These are phyloP conservation scores for Trametes punicea DNA, from an alignment of 768 basidiomycete species.

Conservation along the genomic window DNA sequence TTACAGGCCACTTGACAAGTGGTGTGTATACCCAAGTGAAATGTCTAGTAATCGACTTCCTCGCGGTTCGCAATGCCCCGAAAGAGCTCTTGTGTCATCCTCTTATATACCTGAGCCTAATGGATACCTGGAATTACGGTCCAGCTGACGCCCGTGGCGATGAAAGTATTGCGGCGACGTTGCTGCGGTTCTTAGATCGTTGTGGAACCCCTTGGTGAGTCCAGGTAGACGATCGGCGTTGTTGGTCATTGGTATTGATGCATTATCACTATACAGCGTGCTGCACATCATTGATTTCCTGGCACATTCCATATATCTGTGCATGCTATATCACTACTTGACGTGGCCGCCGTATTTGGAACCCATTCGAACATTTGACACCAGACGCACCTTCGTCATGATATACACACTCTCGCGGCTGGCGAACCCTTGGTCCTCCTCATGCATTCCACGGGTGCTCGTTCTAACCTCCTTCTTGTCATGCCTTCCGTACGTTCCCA, in stretches of 20 bases:
- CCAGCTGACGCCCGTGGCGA: slow-evolving; percentile 9
- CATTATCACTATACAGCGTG: slow-evolving; percentile 30
- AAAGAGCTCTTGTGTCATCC: slow-evolving; percentile 39
- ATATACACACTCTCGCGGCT: slow-evolving; percentile 37
- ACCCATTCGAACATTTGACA: background rate
- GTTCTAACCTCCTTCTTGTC: slow-evolving; percentile 40
- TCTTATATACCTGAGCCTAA: slow-evolving; percentile 38
- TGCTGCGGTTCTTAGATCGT: slow-evolving; percentile 34
- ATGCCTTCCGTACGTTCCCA: slow-evolving; percentile 41
- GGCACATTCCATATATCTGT: slow-evolving; percentile 39
- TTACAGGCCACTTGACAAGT: background rate
- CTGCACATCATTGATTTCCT: slow-evolving; percentile 43
- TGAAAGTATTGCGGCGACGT: slow-evolving; percentile 5
- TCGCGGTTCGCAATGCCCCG: slow-evolving; percentile 33
- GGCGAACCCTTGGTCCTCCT: slow-evolving; percentile 31
- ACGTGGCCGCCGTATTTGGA: background rate
- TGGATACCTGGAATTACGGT: slow-evolving; percentile 40
- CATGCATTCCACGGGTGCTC: slow-evolving; percentile 36
- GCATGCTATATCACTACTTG: slow-evolving; percentile 35
- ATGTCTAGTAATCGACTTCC: slow-evolving; percentile 46
- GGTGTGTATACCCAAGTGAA: no score
- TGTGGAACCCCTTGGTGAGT: slow-evolving; percentile 46
- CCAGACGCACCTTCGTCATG: slow-evolving; percentile 29
- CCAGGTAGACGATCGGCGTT: background rate
- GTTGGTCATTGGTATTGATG: background rate